Evolutionary conservation across 257 asterid species (phyloP).

Genomic region (Petunia axillaris): DNA sequence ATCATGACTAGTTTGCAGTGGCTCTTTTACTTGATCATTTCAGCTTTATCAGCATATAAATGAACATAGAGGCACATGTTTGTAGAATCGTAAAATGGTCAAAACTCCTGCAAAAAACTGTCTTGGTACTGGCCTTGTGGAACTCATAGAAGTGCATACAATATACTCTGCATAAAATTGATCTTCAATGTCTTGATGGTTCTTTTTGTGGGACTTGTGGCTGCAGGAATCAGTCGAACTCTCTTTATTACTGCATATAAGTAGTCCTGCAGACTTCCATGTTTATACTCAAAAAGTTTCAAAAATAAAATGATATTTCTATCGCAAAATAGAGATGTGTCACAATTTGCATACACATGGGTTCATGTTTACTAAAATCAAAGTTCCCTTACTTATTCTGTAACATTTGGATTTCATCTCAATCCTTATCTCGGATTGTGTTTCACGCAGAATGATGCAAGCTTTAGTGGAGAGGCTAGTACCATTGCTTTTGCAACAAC

Average conservation of each 20-base stretch:
- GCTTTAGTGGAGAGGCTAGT: conserved; percentile 75
- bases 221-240: not conserved
- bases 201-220: not conserved
- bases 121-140: not conserved
- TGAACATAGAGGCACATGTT: not conserved
- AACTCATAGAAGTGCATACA: not conserved
- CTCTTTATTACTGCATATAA: not conserved
- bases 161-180: not conserved
- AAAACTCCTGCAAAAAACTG: not conserved
- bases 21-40: conserved; percentile 5
- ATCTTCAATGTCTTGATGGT: not conserved
- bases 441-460: conserved; percentile 69
- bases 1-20: not conserved
- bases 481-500: conserved; percentile 67
- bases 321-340: not conserved
- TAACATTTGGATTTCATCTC: not conserved
- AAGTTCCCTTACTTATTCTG: not conserved
- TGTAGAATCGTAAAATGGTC: not conserved
- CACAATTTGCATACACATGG: not conserved
- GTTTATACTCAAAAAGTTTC: not conserved
- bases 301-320: not conserved
- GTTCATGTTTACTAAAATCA: not conserved
- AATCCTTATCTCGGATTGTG: conserved; percentile 22
- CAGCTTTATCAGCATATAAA: not conserved
- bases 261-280: not conserved